Conservation (phyloP, 805 yeast species). For the Monosporozyma siamensis region DNA sequence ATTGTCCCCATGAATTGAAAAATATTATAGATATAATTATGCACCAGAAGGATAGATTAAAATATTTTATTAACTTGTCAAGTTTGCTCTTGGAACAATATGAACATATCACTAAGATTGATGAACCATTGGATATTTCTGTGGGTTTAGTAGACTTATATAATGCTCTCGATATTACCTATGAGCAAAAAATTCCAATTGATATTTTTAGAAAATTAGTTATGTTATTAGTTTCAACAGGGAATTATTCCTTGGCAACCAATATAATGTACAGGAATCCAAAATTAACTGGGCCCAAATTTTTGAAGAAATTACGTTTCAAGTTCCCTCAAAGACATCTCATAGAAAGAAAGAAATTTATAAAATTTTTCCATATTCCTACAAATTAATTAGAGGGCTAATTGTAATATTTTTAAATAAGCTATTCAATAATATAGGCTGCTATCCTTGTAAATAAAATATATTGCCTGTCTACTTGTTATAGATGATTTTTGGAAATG, state of each 20-base stretch:
- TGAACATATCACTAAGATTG: neutral
- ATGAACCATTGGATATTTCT: neutral
- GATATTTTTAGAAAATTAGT: neutral
- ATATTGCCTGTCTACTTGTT: too few species aligned
- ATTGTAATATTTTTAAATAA: too few species aligned
- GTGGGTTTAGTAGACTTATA: neutral
- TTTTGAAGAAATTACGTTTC: neutral
- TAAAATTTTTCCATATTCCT: neutral
- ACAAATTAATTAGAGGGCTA: too few species aligned
- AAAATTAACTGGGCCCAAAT: neutral
- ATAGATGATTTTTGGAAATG: too few species aligned
- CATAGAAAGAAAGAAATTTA: neutral
- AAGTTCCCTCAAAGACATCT: neutral
- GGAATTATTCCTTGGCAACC: constrained; percentile 3
- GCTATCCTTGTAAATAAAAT: constrained; percentile 1
- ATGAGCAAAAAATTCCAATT: neutral
- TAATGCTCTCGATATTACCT: neutral
- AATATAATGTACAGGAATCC: constrained; percentile 1
- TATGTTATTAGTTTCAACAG: neutral
- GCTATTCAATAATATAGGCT: too few species aligned
- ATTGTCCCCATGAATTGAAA: constrained; percentile 17
- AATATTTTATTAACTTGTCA: neutral
- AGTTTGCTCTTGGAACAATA: neutral
- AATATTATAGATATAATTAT: constrained; percentile 8
- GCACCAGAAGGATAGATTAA: neutral